Percentiles rank a stretch among this genome's conserved stretches.
Evolutionary conservation across 148 eudicot genomes (phyloP).

Genomic region (Vaccinium vitisidaea): DNA sequence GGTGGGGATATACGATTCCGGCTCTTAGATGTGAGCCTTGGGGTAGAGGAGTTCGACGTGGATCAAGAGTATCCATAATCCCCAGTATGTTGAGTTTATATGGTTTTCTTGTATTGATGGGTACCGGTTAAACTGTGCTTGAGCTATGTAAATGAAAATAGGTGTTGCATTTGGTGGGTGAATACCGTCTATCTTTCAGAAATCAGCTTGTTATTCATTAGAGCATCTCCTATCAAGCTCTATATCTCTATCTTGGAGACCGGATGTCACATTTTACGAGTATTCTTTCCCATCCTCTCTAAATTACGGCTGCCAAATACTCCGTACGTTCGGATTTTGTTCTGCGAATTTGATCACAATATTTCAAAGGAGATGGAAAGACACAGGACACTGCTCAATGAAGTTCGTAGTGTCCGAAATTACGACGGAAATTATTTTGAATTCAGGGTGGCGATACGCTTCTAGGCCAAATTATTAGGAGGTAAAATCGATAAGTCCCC

Average conservation of each 20-base stretch:
- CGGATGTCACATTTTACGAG: no score
- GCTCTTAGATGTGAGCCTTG: neutral
- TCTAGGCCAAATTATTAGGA: neutral
- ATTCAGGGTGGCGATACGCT: neutral
- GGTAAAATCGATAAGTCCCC: neutral
- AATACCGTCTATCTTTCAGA: neutral
- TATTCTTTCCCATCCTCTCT: neutral
- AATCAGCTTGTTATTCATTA: neutral
- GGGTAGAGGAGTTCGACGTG: neutral
- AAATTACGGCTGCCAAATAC: neutral
- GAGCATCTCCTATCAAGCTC: no score
- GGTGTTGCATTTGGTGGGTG: neutral
- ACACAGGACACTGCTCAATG: no score
- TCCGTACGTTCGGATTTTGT: neutral
- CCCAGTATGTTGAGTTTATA: neutral
- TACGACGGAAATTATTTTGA: neutral
- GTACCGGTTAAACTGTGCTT: neutral
- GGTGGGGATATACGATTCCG: neutral
- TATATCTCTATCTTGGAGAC: no score
- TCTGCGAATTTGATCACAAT: neutral
- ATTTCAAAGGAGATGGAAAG: no score
- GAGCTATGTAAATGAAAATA: neutral
- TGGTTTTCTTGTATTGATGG: neutral
- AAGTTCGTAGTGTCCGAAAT: neutral
- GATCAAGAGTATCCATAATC: neutral